Evolutionary conservation across 169 alveolate species (phyloP), one percentile per base, ranked within the genome.

Genomic region (Babesia sp.): DNA sequence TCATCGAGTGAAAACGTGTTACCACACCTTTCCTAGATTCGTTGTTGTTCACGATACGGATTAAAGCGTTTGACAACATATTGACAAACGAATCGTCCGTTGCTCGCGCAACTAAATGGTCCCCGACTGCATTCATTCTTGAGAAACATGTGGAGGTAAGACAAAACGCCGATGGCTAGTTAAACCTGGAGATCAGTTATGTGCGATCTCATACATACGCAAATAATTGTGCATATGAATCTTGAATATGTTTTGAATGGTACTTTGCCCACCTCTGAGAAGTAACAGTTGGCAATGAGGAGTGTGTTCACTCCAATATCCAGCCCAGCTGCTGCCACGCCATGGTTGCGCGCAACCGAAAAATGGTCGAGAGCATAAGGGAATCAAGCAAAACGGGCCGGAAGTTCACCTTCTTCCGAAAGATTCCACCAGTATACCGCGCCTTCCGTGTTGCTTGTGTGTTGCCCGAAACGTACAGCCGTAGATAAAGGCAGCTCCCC

Each of bases 1-100:
- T 87, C 28, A 92, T 90, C 24, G 96, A 90, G 80, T 92, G 93
- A 63, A 93, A 93, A 53, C 94, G 90, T 6, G 96, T 91, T 42
- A 92, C 87, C 44, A 84, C 72, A 0, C 83, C 87, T 26, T 80
- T 48, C 37, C 66, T 67, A n/a, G 83, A 56, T n/a, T 58, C 77
- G 53, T 75, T 82, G 24, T 83, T 78, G 26, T 80, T 64, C 33
- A 88, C 93, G 42, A 87, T 81, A 46, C 70, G 69, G 20, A 87
- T 42, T 45, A 87, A 46, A 44, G 80, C 86, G 26, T 60, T 51
- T 0, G 91, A 76, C 4, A 87, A 86, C 26, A 82, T 60, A 18
- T 61, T 57, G 34, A 87, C 59, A 46, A 87, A 87, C 33, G 82
- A 86, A 36, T 80, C 88, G 24, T 86, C 91, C 29, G 92, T 77